Base-by-base conservation (phyloP, 495 filamentous ascomycete species). In the Tuber melanosporum region DNA sequence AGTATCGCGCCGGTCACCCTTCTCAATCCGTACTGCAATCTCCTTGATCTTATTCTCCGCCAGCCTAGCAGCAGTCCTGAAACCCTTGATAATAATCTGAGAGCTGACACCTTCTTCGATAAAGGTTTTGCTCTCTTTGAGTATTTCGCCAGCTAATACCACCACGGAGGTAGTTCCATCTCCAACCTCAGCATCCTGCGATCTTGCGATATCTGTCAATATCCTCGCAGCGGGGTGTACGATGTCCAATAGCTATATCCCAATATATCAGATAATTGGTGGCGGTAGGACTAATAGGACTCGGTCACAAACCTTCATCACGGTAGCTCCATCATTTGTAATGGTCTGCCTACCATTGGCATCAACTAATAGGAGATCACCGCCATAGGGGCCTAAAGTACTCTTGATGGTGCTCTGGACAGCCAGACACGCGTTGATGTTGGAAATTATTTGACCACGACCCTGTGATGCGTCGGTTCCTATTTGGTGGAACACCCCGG, bases 21-120 rank as follows among this genome's bases (percentile, higher is more conserved):
- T 93, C 80, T 86, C 90, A 70, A 94, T 97, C 85, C 91, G 92
- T 76, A 98, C 90, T 43, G 93, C 91, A 86, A 99, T 99, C 85
- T 99, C 95, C 88, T 94, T 96, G 82, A 99, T 92, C 88, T 97
- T 98, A 87, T 98, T 98, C 84, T 98, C 95, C 6, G 95, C 95
- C 91, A 99, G 95, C 75, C 87, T 86, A 47, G 91, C 92, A 42
- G 94, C 93, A 86, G 92, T 92, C 86, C 95, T 89, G 79, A 98
- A 88, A 81, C 94, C 95, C 89, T 97, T 98, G 84, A 98, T 92
- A 84, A 99, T 97, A 70, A 93, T 92, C 88, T 98, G 95, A 82
- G 95, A 92, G 87, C 95, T 97, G 81, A 98, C 93, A 73, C 95
- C 95, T 85, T 95, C 92, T 86, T 99, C 95, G 62, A 99, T 96